Percentiles rank a stretch among this genome's conserved stretches.
phyloP scores from a whole-genome alignment of 306 rosid species.

The Prunus campanulata region DNA sequence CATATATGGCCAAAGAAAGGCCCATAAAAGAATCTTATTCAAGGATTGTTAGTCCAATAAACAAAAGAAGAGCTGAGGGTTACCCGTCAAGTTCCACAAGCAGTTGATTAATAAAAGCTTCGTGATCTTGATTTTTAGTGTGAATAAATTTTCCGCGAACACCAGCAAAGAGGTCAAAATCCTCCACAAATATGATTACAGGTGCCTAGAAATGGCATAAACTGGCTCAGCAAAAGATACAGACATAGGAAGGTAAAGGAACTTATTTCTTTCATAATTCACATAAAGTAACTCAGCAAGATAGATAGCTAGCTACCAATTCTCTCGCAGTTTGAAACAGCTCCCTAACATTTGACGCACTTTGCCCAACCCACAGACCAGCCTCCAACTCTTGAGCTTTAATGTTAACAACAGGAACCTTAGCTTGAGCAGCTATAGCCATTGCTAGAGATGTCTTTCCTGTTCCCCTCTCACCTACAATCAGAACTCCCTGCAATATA shows the following conservation, averaged over 20 bases:
- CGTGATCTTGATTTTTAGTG: slow-evolving; percentile 95
- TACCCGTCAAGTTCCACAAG: slow-evolving; percentile 99
- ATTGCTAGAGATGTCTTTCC: slow-evolving; percentile 96
- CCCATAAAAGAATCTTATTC: neutral
- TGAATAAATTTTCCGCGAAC: slow-evolving; percentile 86
- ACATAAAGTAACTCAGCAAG: neutral
- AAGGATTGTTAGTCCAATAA: neutral
- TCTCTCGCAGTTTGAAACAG: slow-evolving; percentile 96
- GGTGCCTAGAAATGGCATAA: slow-evolving; percentile 65
- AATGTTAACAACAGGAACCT: slow-evolving; percentile 88
- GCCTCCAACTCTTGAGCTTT: slow-evolving; percentile 92
- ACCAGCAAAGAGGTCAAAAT: slow-evolving; percentile 97
- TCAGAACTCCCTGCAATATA: slow-evolving; percentile 81
- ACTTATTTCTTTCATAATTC: neutral
- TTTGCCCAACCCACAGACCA: slow-evolving; percentile 99
- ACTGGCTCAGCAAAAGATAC: slow-evolving; percentile 30
- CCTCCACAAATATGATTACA: slow-evolving; percentile 95
- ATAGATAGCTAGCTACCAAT: slow-evolving; percentile 45
- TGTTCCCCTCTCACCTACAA: slow-evolving; percentile 98
- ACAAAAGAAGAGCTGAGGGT: slow-evolving; percentile 7
- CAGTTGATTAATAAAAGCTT: slow-evolving; percentile 94
- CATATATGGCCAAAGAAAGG: neutral
- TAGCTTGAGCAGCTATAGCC: slow-evolving; percentile 98
- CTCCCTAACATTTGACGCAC: slow-evolving; percentile 97
- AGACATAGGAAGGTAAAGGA: slow-evolving; percentile 17